Conservation (phyloP, 2,329 filamentous ascomycete genomes). For the Phyllachora maydis region DNA sequence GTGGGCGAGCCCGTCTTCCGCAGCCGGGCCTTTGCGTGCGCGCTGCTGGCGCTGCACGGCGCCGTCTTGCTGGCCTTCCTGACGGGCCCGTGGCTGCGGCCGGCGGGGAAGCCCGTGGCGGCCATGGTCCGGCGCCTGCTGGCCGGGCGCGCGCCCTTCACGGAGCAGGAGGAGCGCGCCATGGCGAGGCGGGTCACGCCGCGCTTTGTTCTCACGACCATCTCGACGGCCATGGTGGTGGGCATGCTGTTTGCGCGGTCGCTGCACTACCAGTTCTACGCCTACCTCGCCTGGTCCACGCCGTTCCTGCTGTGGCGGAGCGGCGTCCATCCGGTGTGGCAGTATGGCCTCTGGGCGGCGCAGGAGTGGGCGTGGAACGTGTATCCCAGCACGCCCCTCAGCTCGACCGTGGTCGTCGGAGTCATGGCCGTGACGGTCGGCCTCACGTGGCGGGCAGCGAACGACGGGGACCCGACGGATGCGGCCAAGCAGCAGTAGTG, state of each 20-base stretch:
- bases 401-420: slow-evolving; percentile 43
- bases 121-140: slow-evolving; percentile 27
- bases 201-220: slow-evolving; percentile 53
- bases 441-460: slow-evolving; percentile 30
- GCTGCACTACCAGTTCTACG: slow-evolving; percentile 90
- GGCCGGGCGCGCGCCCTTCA: slow-evolving; percentile 21
- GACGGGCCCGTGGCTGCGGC: slow-evolving; percentile 49
- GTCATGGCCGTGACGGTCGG: slow-evolving; percentile 47
- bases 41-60: slow-evolving; percentile 44
- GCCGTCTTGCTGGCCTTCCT: slow-evolving; percentile 47
- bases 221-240: slow-evolving; percentile 57
- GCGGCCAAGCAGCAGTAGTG: slow-evolving; percentile 4
- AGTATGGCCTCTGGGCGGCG: slow-evolving; percentile 49
- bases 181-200: slow-evolving; percentile 41
- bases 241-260: slow-evolving; percentile 74
- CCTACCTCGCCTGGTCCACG: slow-evolving; percentile 75
- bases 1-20: slow-evolving; percentile 69
- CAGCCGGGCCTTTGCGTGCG: slow-evolving; percentile 41
- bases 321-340: slow-evolving; percentile 42
- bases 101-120: slow-evolving; percentile 35
- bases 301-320: slow-evolving; percentile 74
- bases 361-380: slow-evolving; percentile 94
- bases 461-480: slow-evolving; percentile 2
- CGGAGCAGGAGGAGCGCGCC: slow-evolving; percentile 27
- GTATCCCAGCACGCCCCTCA: slow-evolving; percentile 51